phyloP scores from a whole-genome alignment of 805 yeast species.

The Suhomyces sp. region DNA sequence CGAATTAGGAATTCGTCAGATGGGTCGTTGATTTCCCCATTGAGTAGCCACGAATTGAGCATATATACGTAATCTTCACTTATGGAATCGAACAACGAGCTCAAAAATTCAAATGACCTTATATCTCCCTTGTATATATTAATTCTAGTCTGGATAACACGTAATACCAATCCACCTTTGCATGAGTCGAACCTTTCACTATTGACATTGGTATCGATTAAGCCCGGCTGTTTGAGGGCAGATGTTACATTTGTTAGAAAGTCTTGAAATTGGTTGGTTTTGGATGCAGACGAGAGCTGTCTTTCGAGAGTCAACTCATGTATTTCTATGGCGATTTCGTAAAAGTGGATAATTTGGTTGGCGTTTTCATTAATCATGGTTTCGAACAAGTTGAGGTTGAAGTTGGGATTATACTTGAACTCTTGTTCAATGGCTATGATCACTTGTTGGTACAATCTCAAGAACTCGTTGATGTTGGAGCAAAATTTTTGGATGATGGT shows the following conservation, averaged over 20 bases:
- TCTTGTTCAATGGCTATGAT: constrained; percentile 51
- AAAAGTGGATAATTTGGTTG: constrained; percentile 48
- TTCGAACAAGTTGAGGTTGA: constrained; percentile 60
- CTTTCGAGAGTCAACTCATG: constrained; percentile 45
- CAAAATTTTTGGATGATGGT: constrained; percentile 73
- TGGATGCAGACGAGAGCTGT: constrained; percentile 14
- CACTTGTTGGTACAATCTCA: constrained; percentile 24
- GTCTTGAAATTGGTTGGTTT: constrained; percentile 24
- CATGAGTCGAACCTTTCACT: constrained; percentile 48
- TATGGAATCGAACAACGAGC: constrained; percentile 51
- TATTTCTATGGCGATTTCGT: constrained; percentile 55
- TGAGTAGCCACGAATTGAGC: constrained; percentile 75
- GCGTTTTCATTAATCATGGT: constrained; percentile 25
- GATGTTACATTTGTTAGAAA: constrained; percentile 38
- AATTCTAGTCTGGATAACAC: constrained; percentile 57
- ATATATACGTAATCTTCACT: constrained; percentile 62
- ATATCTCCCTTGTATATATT: constrained; percentile 65
- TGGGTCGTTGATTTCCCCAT: constrained; percentile 75
- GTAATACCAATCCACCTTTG: constrained; percentile 76
- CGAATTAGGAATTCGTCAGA: constrained; percentile 80
- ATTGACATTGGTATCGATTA: constrained; percentile 52
- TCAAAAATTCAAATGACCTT: constrained; percentile 50
- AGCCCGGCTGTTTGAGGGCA: constrained; percentile 42
- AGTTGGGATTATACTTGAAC: constrained; percentile 46
- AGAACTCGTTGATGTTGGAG: constrained; percentile 43